Evolutionary conservation across 148 eudicot species (phyloP).

Genomic region (Arbutus unedo): DNA sequence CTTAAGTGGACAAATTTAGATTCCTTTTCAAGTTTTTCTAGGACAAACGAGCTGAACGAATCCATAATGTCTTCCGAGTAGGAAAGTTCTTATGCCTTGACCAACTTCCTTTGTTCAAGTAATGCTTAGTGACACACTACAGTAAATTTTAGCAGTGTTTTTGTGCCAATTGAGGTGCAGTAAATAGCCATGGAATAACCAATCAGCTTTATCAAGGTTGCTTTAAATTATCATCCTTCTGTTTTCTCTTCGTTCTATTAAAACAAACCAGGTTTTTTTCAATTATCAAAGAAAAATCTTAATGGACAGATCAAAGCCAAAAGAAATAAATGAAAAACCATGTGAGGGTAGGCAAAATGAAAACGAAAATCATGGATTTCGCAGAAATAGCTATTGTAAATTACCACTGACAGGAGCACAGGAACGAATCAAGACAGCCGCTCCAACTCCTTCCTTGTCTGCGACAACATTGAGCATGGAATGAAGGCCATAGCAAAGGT

Average conservation of each 20-base stretch:
- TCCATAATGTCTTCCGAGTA: no score
- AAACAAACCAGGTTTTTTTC: neutral
- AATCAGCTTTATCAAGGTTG: neutral
- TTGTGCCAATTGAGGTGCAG: neutral
- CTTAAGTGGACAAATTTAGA: no score
- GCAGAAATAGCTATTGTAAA: neutral
- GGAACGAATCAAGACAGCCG: slow-evolving; percentile 90
- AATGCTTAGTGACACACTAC: no score
- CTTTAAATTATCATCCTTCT: neutral
- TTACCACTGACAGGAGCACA: slow-evolving; percentile 90
- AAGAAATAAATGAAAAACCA: neutral
- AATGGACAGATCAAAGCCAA: neutral
- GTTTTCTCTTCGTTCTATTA: neutral
- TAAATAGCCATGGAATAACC: neutral
- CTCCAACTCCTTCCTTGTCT: slow-evolving; percentile 83
- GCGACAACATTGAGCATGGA: slow-evolving; percentile 93
- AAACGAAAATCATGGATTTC: neutral
- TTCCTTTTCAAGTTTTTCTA: no score
- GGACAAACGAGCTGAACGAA: no score
- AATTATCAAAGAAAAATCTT: neutral
- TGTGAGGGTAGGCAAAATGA: neutral
- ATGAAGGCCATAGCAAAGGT: slow-evolving; percentile 93
- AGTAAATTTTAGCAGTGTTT: no score
- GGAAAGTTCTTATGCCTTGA: neutral
- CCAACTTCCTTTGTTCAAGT: slow-evolving; percentile 6